phyloP scores from a whole-genome alignment of 352 stramenopile species.

The Phytophthora megakarya region DNA sequence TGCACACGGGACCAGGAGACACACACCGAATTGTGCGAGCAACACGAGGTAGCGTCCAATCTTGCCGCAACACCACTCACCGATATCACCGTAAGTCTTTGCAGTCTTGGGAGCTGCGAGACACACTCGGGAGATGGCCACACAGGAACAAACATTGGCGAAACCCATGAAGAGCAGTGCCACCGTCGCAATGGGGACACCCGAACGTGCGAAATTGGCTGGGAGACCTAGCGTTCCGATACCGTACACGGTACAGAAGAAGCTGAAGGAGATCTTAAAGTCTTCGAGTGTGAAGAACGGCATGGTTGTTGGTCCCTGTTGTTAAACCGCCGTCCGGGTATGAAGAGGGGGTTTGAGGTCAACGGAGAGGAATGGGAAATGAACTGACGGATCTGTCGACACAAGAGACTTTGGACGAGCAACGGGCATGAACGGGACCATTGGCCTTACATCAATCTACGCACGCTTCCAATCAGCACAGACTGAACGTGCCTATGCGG shows the following conservation, averaged over 20 bases:
- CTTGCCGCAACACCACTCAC: constrained; percentile 58
- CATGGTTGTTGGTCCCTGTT: constrained; percentile 21
- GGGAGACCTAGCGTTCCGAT: constrained; percentile 69
- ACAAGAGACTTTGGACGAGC: background rate
- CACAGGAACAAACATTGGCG: constrained; percentile 63
- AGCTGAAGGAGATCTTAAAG: constrained; percentile 66
- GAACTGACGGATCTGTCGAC: constrained; percentile 8
- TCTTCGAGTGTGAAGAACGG: constrained; percentile 44
- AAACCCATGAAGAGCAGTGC: constrained; percentile 66
- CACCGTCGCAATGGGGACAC: constrained; percentile 46
- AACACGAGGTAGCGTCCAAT: constrained; percentile 58
- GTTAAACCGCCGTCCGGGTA: constrained; percentile 20
- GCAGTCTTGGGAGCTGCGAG: constrained; percentile 56
- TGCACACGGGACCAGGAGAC: constrained; percentile 52
- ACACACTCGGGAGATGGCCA: constrained; percentile 64
- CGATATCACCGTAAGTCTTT: constrained; percentile 66
- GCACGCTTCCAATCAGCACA: constrained; percentile 28
- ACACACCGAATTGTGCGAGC: constrained; percentile 58
- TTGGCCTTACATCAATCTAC: constrained; percentile 10
- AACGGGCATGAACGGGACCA: constrained; percentile 13
- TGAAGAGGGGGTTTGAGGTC: constrained; percentile 17
- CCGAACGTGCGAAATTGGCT: constrained; percentile 65
- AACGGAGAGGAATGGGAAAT: constrained; percentile 22
- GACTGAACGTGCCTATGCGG: constrained; percentile 23
- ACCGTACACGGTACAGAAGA: constrained; percentile 71